Evolutionary conservation across 495 filamentous ascomycete genomes (phyloP), one percentile per base, ranked within the genome.

Genomic region (Aspergillus saccharolyticus): DNA sequence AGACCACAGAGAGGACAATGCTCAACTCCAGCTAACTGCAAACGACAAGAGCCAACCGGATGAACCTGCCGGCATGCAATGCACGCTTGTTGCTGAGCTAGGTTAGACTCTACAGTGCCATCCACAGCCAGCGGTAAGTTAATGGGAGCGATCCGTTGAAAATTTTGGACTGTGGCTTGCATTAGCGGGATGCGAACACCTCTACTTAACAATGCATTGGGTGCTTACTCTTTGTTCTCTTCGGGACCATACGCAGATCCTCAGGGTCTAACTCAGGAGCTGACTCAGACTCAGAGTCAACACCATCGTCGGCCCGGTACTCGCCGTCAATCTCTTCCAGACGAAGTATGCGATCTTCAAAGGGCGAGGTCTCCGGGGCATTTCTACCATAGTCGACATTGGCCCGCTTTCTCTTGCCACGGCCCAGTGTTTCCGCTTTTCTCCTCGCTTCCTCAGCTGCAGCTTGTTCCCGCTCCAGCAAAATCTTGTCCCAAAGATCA

Each of bases 401-500:
- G 50, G 73, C 67, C 25, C 77, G 70, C 65, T 78, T 79, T 44
- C 91, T 80, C 59, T 89, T 92, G 20, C 95, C 94, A 22, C 93
- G 84, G 1, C 95, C 95, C 30, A 96, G 80, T 8, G 80, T 83
- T 65, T 94, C 80, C 28, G 81, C 75, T 47, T 81, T 80, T 6
- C 75, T 77, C 28, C 81, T 81, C 3, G 81, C 81, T 59, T 95
- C 89, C 56, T 78, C 78, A 4, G 80, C 76, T 0, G 91, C 91
- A 33, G 86, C 84, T 48, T 81, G 83, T 62, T 96, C 90, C 22
- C 94, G 88, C 65, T 93, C 80, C 48, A 84, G 79, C 17, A 98
- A 77, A 46, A 98, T 94, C 57, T 85, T 84, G 22, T 95, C 91
- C 94, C 94, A 98, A 1, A 94, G 81, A 19, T 80, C 82, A n/a